Percentiles rank a stretch among this genome's conserved stretches.
Evolutionary conservation across 345 rosid species (phyloP).

Genomic region (Hibiscus trionum): DNA sequence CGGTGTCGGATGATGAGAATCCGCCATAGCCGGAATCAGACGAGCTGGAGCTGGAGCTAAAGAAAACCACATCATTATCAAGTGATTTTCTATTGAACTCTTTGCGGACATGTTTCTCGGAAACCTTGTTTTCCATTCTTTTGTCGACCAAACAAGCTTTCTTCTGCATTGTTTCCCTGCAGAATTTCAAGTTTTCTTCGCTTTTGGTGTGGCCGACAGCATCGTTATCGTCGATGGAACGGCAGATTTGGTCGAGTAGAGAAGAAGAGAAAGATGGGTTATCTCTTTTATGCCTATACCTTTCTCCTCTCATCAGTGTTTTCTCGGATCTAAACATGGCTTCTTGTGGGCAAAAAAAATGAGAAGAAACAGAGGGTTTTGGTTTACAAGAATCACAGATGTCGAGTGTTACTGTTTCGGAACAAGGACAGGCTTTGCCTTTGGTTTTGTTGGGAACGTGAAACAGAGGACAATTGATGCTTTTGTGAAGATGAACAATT

Average conservation of each 20-base stretch:
- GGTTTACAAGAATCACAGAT: neutral
- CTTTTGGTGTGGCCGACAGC: conserved; percentile 24
- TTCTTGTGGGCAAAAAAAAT: neutral
- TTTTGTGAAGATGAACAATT: neutral
- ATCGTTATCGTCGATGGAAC: conserved; percentile 49
- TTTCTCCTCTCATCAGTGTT: conserved; percentile 13
- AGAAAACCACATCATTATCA: conserved; percentile 28
- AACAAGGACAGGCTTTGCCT: neutral
- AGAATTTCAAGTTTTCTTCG: conserved; percentile 28
- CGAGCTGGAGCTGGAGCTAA: conserved; percentile 67
- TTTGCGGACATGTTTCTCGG: conserved; percentile 14
- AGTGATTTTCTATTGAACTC: conserved; percentile 25
- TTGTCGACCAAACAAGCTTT: conserved; percentile 31
- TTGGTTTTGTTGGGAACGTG: neutral
- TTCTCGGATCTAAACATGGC: conserved; percentile 39
- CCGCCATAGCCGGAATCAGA: conserved; percentile 73
- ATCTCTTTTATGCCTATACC: conserved; percentile 16
- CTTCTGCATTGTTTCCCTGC: conserved; percentile 28
- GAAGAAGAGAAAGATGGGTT: conserved; percentile 85
- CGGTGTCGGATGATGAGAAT: conserved; percentile 79
- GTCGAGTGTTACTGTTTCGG: neutral
- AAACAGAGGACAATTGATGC: conserved; percentile 9
- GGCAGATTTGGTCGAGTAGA: conserved; percentile 86
- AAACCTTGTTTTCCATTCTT: conserved; percentile 33
- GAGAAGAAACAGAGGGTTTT: neutral